Conservation (phyloP, 805 yeast species). For the Metschnikowia proteae region DNA sequence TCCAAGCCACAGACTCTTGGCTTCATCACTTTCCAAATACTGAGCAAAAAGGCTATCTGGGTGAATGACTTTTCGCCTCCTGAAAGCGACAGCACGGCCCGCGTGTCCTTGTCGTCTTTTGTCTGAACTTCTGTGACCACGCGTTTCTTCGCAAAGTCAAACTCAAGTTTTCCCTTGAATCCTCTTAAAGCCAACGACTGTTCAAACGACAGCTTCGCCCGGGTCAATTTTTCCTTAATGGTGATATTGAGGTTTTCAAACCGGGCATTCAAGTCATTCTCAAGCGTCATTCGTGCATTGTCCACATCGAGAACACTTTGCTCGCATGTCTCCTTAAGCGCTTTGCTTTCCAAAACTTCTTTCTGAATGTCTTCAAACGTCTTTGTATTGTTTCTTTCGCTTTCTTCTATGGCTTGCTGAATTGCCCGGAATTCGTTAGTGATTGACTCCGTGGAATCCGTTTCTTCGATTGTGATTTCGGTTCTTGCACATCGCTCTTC, state of each 20-base stretch:
- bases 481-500: conserved; percentile 45
- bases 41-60: conserved; percentile 79
- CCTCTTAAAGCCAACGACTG: conserved; percentile 61
- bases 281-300: conserved; percentile 23
- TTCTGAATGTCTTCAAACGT: conserved; percentile 52
- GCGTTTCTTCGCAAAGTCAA: conserved; percentile 52
- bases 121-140: conserved; percentile 61
- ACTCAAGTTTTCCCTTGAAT: conserved; percentile 66
- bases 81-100: conserved; percentile 79
- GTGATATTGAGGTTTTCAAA: conserved; percentile 33
- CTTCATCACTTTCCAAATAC: conserved; percentile 92
- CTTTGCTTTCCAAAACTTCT: conserved; percentile 43
- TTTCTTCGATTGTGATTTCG: conserved; percentile 37
- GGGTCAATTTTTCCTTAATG: conserved; percentile 26
- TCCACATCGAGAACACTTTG: conserved; percentile 35
- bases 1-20: conserved; percentile 86
- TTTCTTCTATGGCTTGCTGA: conserved; percentile 44
- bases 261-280: conserved; percentile 30
- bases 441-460: conserved; percentile 46
- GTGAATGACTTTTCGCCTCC: conserved; percentile 97
- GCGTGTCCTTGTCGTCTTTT: conserved; percentile 49
- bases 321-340: conserved; percentile 41
- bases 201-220: conserved; percentile 46
- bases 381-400: conserved; percentile 53
- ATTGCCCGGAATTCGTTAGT: conserved; percentile 46